Conservation (phyloP, 352 stramenopile species). For the Pythium coloratum region DNA sequence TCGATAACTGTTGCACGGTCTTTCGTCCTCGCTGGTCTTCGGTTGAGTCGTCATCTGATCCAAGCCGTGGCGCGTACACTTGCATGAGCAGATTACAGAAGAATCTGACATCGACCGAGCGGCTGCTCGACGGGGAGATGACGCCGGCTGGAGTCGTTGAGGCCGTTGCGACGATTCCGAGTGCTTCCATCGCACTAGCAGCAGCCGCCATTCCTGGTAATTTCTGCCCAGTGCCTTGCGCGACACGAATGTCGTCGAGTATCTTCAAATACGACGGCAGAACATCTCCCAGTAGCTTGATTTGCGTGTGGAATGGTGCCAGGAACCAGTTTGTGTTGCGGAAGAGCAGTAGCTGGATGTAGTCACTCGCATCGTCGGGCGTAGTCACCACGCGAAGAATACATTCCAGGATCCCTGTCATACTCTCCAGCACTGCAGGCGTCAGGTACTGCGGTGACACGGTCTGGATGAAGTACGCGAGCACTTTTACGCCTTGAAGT, state of each 20-base stretch:
- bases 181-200: slow-evolving; percentile 26
- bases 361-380: slow-evolving; percentile 36
- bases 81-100: slow-evolving; percentile 80
- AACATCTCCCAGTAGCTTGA: slow-evolving; percentile 58
- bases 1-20: slow-evolving; percentile 32
- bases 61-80: slow-evolving; percentile 43
- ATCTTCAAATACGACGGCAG: slow-evolving; percentile 60
- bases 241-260: slow-evolving; percentile 38
- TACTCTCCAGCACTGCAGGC: slow-evolving; percentile 49
- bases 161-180: slow-evolving; percentile 17
- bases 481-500: slow-evolving; percentile 66
- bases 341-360: slow-evolving; percentile 69
- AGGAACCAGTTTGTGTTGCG: slow-evolving; percentile 83
- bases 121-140: neutral
- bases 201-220: slow-evolving; percentile 14
- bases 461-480: slow-evolving; percentile 73
- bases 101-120: slow-evolving; percentile 60
- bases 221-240: slow-evolving; percentile 13
- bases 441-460: slow-evolving; percentile 78
- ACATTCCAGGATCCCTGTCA: slow-evolving; percentile 63
- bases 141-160: neutral
- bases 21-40: slow-evolving; percentile 35
- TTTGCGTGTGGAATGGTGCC: slow-evolving; percentile 73
- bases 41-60: slow-evolving; percentile 26
- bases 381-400: slow-evolving; percentile 42